phyloP scores from a whole-genome alignment of 345 rosid species.

The Ailanthus altissimus region DNA sequence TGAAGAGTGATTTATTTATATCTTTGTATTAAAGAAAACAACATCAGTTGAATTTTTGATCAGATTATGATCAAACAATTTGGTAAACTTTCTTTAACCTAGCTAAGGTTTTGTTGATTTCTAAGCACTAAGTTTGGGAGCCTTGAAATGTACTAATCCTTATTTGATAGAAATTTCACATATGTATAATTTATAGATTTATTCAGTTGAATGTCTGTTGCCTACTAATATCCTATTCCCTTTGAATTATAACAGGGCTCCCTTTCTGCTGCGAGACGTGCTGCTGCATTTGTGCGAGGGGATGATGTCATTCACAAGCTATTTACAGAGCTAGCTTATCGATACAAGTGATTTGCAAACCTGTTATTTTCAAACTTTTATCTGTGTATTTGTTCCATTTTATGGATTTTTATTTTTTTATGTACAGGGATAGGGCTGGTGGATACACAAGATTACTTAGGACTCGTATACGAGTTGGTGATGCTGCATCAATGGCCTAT shows the following conservation, averaged over 20 bases:
- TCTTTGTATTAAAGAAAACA: not conserved
- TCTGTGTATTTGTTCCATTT: constrained; percentile 18
- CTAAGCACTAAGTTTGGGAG: not conserved
- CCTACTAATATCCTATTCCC: not conserved
- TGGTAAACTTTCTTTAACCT: not conserved
- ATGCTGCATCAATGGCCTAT: constrained; percentile 96
- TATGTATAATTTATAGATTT: not conserved
- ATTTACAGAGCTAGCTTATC: constrained; percentile 79
- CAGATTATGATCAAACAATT: not conserved
- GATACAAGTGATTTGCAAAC: constrained; percentile 62
- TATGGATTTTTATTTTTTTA: constrained; percentile 15
- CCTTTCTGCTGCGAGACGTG: constrained; percentile 78
- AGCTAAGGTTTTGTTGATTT: not conserved
- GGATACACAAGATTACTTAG: constrained; percentile 91
- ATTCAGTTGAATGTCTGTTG: not conserved
- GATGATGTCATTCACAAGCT: constrained; percentile 93
- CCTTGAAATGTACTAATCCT: not conserved
- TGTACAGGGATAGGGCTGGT: constrained; percentile 81
- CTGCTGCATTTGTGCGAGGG: constrained; percentile 90
- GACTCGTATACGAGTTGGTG: constrained; percentile 90
- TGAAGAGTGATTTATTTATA: not conserved
- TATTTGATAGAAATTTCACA: not conserved
- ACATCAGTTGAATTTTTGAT: not conserved
- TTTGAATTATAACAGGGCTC: constrained; percentile 52
- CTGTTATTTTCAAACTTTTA: constrained; percentile 8